Evolutionary conservation across 257 asterid species (phyloP).

Genomic region (Thymus quinquecostatus): DNA sequence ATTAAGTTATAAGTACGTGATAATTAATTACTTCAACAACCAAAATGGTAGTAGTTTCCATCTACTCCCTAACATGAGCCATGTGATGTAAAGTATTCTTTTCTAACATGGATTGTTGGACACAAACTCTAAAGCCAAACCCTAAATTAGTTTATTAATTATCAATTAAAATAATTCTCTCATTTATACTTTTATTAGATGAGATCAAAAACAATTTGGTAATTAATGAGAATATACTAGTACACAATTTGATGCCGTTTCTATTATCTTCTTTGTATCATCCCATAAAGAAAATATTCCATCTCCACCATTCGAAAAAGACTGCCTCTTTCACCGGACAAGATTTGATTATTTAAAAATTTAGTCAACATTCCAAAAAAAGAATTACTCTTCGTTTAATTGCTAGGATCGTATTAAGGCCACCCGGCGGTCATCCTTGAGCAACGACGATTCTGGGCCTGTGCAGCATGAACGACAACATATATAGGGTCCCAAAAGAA

Average conservation of each 20-base stretch:
- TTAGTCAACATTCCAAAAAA: background rate
- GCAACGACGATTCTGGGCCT: too few relatives aligned
- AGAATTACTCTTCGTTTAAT: too few relatives aligned
- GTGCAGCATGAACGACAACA: too few relatives aligned
- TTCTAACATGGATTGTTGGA: slow-evolving; percentile 26
- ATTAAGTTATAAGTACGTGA: background rate
- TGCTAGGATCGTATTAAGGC: too few relatives aligned
- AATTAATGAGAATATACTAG: slow-evolving; percentile 6
- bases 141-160: background rate
- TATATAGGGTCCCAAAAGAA: too few relatives aligned
- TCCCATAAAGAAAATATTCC: slow-evolving; percentile 19
- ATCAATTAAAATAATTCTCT: background rate
- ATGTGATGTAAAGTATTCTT: slow-evolving; percentile 29
- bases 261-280: background rate
- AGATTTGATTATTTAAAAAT: background rate
- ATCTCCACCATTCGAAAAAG: slow-evolving; percentile 6
- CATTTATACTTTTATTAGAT: background rate
- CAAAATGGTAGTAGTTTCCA: slow-evolving; percentile 3
- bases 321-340: background rate
- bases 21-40: slow-evolving; percentile 13
- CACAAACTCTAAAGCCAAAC: background rate
- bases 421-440: too few relatives aligned
- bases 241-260: slow-evolving; percentile 4
- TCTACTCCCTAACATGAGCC: slow-evolving; percentile 32
- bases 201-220: too few relatives aligned